Base-by-base conservation (phyloP, 768 basidiomycete genomes). In the Tricholoma flavovirens region DNA sequence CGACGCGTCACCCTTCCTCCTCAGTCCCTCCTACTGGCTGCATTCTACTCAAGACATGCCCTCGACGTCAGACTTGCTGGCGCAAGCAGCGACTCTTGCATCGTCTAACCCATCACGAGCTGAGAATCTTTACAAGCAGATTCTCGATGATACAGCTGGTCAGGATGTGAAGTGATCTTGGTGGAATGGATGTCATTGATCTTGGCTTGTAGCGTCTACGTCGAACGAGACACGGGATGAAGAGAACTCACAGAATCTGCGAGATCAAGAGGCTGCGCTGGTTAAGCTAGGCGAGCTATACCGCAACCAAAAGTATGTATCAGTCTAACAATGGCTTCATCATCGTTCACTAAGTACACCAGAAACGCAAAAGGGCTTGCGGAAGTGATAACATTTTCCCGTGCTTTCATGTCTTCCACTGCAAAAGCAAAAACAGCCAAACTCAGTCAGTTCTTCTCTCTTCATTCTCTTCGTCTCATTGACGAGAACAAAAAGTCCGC, bases 351-450 rank as follows among this genome's bases (percentile, higher is more conserved):
- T 8, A 22, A 14, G 35, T 12, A 21, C 26, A 19, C 61, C 40
- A 97, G 93, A 65, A 89, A 98, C 75, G 86, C 90, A 17, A 70
- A 85, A 58, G 90, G 89, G 15, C 78, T 98, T 2, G 91, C 93
- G 9, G 83, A 93, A 54, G 86, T 96, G 35, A 90, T 97, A 54
- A 88, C 84, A 0, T 77, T 87, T 24, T 93, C 91, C 0, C 77
- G 93, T 49, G 78, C 83, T 0, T 93, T 95, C 76, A 90, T 96
- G 82, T 86, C 90, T 0, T 88, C 88, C n/a, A 90, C 93, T 0
- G 95, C 95, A 14, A 98, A 98, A 72, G 95, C 94, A 1, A 97
- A 98, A 72, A 97, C 96, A 0, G 94, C 94, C 2, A 96, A 96
- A 74, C 83, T 98, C 60, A 96, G 93, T 93, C 59, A 62, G 86